These are phyloP conservation scores for Trichosporon inkin DNA, from an alignment of 1,284 basidiomycete genomes.

Conservation along the genomic window DNA sequence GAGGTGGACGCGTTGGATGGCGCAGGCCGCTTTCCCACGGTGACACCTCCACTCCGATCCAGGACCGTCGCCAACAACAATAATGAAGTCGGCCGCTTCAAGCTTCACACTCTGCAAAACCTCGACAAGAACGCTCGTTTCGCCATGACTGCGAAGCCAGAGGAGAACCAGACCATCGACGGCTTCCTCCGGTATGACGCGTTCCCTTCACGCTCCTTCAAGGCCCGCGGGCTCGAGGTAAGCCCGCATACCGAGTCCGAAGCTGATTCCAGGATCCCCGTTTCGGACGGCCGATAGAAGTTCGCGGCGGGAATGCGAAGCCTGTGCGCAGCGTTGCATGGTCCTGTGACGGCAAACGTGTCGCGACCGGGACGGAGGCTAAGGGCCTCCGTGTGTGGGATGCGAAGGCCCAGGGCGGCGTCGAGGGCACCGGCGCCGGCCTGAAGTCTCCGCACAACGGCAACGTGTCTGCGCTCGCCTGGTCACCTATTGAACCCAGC, in stretches of 20 bases:
- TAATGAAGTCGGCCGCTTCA: neutral
- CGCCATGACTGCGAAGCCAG: neutral
- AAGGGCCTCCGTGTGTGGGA: constrained; percentile 31
- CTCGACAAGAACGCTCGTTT: neutral
- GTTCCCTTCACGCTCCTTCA: constrained; percentile 24
- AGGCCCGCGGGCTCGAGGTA: constrained; percentile 28
- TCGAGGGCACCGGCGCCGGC: constrained; percentile 6
- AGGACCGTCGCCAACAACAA: neutral
- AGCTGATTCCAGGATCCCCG: constrained; percentile 24
- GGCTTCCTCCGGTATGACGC: constrained; percentile 24
- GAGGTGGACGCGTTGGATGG: neutral
- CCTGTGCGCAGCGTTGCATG: constrained; percentile 29
- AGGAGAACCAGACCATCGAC: constrained; percentile 8
- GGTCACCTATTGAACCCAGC: constrained; percentile 39
- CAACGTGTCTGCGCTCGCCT: constrained; percentile 39
- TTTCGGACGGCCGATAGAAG: constrained; percentile 23
- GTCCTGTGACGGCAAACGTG: constrained; percentile 28
- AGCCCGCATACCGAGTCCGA: neutral
- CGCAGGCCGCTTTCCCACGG: neutral
- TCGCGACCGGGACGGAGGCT: constrained; percentile 32
- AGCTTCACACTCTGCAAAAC: neutral
- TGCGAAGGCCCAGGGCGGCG: constrained; percentile 10
- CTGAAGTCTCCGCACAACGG: constrained; percentile 34
- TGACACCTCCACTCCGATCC: neutral
- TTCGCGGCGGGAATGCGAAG: constrained; percentile 29